These are phyloP conservation scores for Eucalyptus marginata DNA, from an alignment of 345 rosid species.

Conservation along the genomic window DNA sequence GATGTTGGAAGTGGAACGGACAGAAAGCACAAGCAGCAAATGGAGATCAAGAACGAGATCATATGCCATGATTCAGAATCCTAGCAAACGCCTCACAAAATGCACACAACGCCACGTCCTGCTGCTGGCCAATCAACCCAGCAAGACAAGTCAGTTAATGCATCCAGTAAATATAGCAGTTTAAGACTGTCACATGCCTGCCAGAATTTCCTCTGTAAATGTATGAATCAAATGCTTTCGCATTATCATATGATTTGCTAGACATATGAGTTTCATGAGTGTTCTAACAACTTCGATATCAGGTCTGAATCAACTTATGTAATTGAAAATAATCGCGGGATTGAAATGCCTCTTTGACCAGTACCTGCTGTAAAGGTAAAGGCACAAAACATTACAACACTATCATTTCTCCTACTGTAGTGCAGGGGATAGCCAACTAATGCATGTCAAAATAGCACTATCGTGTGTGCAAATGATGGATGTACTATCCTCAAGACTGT, in stretches of 20 bases:
- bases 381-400: not conserved
- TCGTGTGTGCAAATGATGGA: not conserved
- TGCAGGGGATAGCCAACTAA: not conserved
- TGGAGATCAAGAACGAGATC: slow-evolving; percentile 10
- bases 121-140: not conserved
- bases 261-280: not conserved
- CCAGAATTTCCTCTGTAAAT: not conserved
- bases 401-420: not conserved
- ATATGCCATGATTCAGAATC: slow-evolving; percentile 3
- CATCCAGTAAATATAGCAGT: not conserved
- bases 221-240: not conserved
- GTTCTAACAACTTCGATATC: not conserved
- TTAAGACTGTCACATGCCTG: not conserved
- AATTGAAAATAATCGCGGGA: not conserved
- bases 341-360: not conserved
- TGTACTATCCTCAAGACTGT: not conserved
- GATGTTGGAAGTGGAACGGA: not conserved
- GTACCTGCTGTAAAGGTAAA: not conserved
- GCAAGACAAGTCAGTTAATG: not conserved
- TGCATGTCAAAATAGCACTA: not conserved
- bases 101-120: not conserved
- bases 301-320: not conserved
- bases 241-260: not conserved
- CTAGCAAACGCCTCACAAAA: not conserved
- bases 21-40: slow-evolving; percentile 13